Conservation (phyloP, 805 yeast species). For the Lachancea sp. region DNA sequence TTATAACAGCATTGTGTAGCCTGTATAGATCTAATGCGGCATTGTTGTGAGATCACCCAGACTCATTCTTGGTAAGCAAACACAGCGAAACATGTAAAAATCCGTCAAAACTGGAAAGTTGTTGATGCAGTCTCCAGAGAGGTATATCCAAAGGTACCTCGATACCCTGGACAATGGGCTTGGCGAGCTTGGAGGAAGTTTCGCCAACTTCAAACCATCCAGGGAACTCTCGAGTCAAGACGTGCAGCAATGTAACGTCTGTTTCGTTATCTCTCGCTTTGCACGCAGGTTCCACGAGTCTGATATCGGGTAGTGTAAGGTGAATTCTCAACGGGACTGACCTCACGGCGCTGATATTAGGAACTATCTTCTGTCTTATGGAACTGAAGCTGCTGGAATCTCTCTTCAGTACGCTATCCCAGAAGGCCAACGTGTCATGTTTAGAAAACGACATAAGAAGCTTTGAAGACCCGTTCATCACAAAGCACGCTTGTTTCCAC, state of each 20-base stretch:
- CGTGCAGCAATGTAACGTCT: slow-evolving; percentile 34
- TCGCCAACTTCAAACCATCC: slow-evolving; percentile 40
- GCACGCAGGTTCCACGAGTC: slow-evolving; percentile 32
- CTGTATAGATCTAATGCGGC: background rate
- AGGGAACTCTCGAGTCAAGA: slow-evolving; percentile 38
- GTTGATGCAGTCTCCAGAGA: slow-evolving; percentile 40
- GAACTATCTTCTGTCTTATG: slow-evolving; percentile 19
- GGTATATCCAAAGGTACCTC: slow-evolving; percentile 40
- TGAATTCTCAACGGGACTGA: slow-evolving; percentile 46
- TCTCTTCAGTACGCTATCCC: slow-evolving; percentile 43
- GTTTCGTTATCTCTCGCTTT: slow-evolving; percentile 12
- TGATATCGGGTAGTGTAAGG: slow-evolving; percentile 35
- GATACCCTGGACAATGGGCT: slow-evolving; percentile 45
- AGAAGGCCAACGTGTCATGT: slow-evolving; percentile 49
- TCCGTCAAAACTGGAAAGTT: slow-evolving; percentile 53
- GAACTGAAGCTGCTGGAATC: slow-evolving; percentile 17
- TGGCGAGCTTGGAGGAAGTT: slow-evolving; percentile 16
- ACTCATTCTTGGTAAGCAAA: slow-evolving; percentile 6
- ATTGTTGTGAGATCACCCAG: background rate
- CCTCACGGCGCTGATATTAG: slow-evolving; percentile 17
- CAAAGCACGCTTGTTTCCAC: slow-evolving; percentile 73
- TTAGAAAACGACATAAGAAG: slow-evolving; percentile 72
- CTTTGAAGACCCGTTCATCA: slow-evolving; percentile 71
- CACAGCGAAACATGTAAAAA: slow-evolving; percentile 43
- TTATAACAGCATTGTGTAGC: background rate